Conservation (phyloP, 78 protist species). For the Andalucia godoyi region DNA sequence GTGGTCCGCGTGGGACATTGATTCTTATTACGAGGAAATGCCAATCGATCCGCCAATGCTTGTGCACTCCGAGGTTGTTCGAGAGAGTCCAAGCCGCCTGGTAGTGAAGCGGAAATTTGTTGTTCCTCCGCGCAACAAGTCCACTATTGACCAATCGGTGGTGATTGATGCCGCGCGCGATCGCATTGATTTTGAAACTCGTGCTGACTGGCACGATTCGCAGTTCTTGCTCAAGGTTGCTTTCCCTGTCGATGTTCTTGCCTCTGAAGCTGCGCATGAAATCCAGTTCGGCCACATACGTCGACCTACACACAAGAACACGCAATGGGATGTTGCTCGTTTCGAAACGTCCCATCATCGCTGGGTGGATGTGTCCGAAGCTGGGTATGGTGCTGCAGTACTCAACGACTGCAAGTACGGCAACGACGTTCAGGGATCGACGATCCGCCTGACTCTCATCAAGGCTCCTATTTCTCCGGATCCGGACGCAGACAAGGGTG, state of each 20-base stretch:
- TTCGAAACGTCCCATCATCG: neutral
- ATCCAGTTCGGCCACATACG: constrained; percentile 59
- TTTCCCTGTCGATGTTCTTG: constrained; percentile 46
- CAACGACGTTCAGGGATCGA: constrained; percentile 7
- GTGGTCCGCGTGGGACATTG: constrained; percentile 69
- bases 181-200: neutral
- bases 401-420: constrained; percentile 80
- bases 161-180: neutral
- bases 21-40: constrained; percentile 24
- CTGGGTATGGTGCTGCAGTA: constrained; percentile 52
- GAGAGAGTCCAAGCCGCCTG: too few relatives aligned
- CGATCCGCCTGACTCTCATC: constrained; percentile 44
- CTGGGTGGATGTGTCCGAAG: neutral
- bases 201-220: constrained; percentile 50
- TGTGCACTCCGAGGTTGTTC: too few relatives aligned
- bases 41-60: too few relatives aligned
- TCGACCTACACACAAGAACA: constrained; percentile 67
- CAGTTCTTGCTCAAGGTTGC: constrained; percentile 41
- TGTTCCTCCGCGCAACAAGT: too few relatives aligned
- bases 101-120: too few relatives aligned
- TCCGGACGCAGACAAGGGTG: constrained; percentile 54
- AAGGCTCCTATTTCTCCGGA: constrained; percentile 70
- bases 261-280: constrained; percentile 36
- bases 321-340: constrained; percentile 52
- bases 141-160: neutral